These are phyloP conservation scores for Blepharisma japonicum DNA, from an alignment of 73 alveolate genomes.

Conservation along the genomic window DNA sequence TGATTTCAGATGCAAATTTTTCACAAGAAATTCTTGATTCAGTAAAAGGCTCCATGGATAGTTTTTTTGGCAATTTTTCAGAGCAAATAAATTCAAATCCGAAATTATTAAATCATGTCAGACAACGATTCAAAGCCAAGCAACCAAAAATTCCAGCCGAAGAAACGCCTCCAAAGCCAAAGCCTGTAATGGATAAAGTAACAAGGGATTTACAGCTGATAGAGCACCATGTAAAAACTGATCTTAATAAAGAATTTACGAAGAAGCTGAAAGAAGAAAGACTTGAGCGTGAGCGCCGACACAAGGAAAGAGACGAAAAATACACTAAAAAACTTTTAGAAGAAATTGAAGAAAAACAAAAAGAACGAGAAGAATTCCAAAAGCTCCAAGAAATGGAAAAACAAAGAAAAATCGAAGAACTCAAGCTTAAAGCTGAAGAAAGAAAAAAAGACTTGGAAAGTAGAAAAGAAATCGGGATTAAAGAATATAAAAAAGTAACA, in stretches of 20 bases:
- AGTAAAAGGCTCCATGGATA: too few relatives aligned
- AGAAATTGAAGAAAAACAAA: not conserved
- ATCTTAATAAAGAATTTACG: slow-evolving; percentile 5
- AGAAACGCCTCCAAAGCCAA: slow-evolving; percentile 1
- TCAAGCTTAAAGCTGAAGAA: not conserved
- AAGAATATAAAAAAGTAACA: not conserved
- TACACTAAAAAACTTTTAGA: not conserved
- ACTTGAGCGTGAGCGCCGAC: not conserved
- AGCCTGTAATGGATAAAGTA: not conserved
- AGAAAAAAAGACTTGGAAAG: not conserved
- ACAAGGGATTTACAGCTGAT: not conserved
- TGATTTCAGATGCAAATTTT: too few relatives aligned
- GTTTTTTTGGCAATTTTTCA: too few relatives aligned
- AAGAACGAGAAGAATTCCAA: not conserved
- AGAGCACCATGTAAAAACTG: slow-evolving; percentile 10
- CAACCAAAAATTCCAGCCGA: not conserved
- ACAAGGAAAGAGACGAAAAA: not conserved
- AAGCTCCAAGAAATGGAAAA: not conserved
- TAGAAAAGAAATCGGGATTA: not conserved
- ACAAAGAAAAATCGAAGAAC: not conserved
- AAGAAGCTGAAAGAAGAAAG: slow-evolving; percentile 1
- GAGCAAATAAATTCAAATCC: too few relatives aligned
- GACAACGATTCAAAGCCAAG: slow-evolving; percentile 1
- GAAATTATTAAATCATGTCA: too few relatives aligned
- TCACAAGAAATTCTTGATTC: too few relatives aligned